Percentiles rank a stretch among this genome's conserved stretches.
phyloP scores from a whole-genome alignment of 2,329 filamentous ascomycete species.

The Bertia moriformis region DNA sequence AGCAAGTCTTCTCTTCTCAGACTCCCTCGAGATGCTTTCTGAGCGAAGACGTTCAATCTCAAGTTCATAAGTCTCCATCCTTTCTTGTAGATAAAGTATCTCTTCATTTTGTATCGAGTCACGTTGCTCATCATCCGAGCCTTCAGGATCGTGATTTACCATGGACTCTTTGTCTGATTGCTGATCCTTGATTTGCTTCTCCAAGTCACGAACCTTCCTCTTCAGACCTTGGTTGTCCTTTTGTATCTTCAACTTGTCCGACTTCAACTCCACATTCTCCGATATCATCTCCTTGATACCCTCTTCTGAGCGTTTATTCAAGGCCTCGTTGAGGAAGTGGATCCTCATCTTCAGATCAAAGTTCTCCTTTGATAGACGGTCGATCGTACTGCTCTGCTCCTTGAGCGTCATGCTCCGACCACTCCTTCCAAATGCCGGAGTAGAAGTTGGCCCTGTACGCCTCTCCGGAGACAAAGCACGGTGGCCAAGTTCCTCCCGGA shows the following conservation, averaged over 20 bases:
- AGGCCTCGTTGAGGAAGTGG: conserved; percentile 84
- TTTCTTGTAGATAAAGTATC: not conserved
- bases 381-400: conserved; percentile 94
- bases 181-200: conserved; percentile 65
- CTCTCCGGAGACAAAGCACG: conserved; percentile 38
- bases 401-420: conserved; percentile 66
- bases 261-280: conserved; percentile 91
- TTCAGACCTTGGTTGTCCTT: conserved; percentile 76
- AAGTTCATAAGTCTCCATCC: conserved; percentile 38
- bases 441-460: conserved; percentile 33
- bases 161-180: conserved; percentile 1
- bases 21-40: conserved; percentile 65
- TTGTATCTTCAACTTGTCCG: conserved; percentile 72
- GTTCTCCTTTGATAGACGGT: conserved; percentile 91
- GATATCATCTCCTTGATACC: conserved; percentile 96
- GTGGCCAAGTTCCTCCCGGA: conserved; percentile 59
- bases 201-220: conserved; percentile 71
- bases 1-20: conserved; percentile 73
- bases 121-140: not conserved
- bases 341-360: conserved; percentile 96
- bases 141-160: conserved; percentile 1
- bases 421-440: not conserved
- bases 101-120: not conserved
- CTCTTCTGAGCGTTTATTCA: conserved; percentile 88
- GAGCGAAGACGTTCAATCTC: conserved; percentile 71